Evolutionary conservation across 2,329 filamentous ascomycete genomes (phyloP).

Genomic region (Dryadomyces quercivorus): DNA sequence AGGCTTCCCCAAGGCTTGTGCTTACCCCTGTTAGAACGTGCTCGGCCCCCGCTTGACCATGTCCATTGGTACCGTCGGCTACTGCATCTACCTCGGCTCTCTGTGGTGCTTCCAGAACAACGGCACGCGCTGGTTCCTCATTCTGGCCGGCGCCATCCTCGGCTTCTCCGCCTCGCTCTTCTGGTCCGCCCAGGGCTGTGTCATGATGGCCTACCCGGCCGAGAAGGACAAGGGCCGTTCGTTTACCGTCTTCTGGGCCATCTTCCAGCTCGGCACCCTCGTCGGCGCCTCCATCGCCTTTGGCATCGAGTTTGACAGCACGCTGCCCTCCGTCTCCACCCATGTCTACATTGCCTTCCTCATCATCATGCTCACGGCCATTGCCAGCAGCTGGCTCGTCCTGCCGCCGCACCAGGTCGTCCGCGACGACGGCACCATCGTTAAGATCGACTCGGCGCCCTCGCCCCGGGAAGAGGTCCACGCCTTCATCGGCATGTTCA

Average conservation of each 20-base stretch:
- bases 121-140: constrained; percentile 54
- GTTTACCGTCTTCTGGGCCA: constrained; percentile 86
- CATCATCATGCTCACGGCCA: constrained; percentile 65
- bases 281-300: constrained; percentile 69
- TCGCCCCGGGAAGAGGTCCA: constrained; percentile 66
- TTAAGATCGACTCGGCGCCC: constrained; percentile 54
- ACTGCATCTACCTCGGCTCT: constrained; percentile 59
- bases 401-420: constrained; percentile 68
- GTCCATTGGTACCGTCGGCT: constrained; percentile 61
- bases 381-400: constrained; percentile 69
- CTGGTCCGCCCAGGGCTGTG: constrained; percentile 71
- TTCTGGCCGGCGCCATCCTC: constrained; percentile 63
- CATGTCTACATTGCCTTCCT: constrained; percentile 58
- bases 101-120: constrained; percentile 61
- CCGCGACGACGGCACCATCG: constrained; percentile 54
- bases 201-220: constrained; percentile 80
- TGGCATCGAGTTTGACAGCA: constrained; percentile 65
- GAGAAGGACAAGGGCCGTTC: constrained; percentile 76
- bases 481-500: constrained; percentile 61
- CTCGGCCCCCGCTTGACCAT: constrained; percentile 60
- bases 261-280: constrained; percentile 85
- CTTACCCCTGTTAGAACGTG: constrained; percentile 56
- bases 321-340: constrained; percentile 64
- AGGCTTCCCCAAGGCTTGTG: too few relatives aligned
- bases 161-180: constrained; percentile 68